Percentiles rank a stretch among this genome's conserved stretches.
phyloP scores from a whole-genome alignment of 2,329 filamentous ascomycete genomes.

The Cercospora sp. region DNA sequence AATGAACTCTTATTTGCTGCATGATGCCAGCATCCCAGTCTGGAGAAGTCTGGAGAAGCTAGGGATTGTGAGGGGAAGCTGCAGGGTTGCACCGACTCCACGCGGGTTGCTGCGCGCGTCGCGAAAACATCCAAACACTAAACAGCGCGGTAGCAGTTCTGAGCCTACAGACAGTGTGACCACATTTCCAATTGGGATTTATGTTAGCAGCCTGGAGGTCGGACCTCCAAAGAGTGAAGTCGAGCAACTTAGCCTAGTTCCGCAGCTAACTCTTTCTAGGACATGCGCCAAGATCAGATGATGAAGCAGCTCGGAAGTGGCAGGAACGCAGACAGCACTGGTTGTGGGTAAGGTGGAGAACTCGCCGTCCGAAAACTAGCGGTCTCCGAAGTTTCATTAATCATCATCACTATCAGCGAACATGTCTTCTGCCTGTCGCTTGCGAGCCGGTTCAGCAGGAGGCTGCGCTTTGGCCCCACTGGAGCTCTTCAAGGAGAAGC shows the following conservation, averaged over 20 bases:
- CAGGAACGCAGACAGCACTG: slow-evolving; percentile 4
- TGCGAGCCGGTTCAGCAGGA: slow-evolving; percentile 49
- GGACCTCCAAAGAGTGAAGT: not conserved
- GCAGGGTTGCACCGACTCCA: slow-evolving; percentile 10
- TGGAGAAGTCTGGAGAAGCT: slow-evolving; percentile 11
- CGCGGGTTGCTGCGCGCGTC: not conserved
- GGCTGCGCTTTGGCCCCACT: slow-evolving; percentile 28
- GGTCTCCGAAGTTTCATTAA: slow-evolving; percentile 4
- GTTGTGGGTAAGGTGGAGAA: slow-evolving; percentile 1
- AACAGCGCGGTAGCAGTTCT: not conserved
- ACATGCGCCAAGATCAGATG: not conserved
- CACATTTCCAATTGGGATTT: not conserved
- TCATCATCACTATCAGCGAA: slow-evolving; percentile 74
- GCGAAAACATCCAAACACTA: not conserved
- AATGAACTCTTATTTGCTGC: not conserved
- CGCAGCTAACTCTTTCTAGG: not conserved
- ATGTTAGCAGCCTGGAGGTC: not conserved
- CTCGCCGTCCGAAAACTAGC: not conserved
- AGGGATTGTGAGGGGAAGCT: slow-evolving; percentile 21
- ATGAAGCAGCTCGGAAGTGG: not conserved
- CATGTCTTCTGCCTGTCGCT: slow-evolving; percentile 80
- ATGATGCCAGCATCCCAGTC: slow-evolving; percentile 5
- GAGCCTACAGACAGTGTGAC: not conserved
- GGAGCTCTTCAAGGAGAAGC: slow-evolving; percentile 30
- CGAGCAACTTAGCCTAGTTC: not conserved